A percentile compares a stretch with the other conserved stretches of the same genome.
Conservation (phyloP, 768 basidiomycete species). For the Austroboletus eburneus region DNA sequence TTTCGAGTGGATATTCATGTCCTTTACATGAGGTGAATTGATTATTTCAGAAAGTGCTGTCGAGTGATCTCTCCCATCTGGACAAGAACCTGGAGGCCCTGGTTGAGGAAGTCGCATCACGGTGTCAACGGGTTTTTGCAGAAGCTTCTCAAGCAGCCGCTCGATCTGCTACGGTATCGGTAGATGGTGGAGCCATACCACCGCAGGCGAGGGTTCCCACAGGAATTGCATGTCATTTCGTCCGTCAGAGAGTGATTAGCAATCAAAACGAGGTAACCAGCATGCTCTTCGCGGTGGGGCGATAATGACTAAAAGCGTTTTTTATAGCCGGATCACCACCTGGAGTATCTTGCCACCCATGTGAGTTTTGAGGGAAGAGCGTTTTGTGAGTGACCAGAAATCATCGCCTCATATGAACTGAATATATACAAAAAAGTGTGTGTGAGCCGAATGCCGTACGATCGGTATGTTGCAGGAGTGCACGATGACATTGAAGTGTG, state of each 20-base stretch:
- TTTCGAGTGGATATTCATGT: conserved; percentile 22
- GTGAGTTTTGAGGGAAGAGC: conserved; percentile 37
- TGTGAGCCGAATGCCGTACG: conserved; percentile 51
- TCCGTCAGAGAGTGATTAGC: conserved; percentile 52
- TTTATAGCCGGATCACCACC: conserved; percentile 39
- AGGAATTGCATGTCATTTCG: conserved; percentile 31
- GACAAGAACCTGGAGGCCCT: conserved; percentile 69
- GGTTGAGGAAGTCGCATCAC: conserved; percentile 54
- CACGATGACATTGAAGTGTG: conserved; percentile 41
- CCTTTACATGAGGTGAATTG: conserved; percentile 25
- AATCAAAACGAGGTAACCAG: conserved; percentile 48
- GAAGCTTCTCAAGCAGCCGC: conserved; percentile 59
- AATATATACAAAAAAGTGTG: conserved; percentile 48
- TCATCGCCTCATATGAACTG: conserved; percentile 25
- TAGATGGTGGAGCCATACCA: conserved; percentile 27
- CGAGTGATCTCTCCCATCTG: conserved; percentile 51
- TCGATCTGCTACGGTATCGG: conserved; percentile 49
- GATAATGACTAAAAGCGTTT: conserved; percentile 27
- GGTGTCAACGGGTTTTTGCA: conserved; percentile 59
- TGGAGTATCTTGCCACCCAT: conserved; percentile 52
- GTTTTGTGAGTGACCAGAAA: conserved; percentile 41
- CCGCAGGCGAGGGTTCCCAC: conserved; percentile 31
- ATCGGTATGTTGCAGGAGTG: conserved; percentile 34
- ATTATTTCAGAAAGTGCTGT: conserved; percentile 41
- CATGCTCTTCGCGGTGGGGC: conserved; percentile 22